Evolutionary conservation across 768 basidiomycete species (phyloP), one percentile per base, ranked within the genome.

Genomic region (Filobasidium floriforme): DNA sequence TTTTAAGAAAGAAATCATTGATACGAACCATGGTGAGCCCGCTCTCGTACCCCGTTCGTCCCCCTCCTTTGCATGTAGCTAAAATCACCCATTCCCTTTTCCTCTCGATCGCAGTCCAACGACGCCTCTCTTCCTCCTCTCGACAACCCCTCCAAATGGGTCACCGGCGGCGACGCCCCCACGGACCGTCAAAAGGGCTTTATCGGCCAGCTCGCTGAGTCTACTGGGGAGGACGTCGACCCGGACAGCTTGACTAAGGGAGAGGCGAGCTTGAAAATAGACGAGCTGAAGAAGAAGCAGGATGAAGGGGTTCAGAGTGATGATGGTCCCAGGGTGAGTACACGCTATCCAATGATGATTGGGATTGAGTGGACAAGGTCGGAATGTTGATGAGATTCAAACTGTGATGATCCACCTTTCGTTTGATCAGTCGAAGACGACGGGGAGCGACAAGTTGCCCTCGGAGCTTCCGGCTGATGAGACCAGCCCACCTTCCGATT

Each of bases 221-320:
- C 71, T 7, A 66, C 70, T 3, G 66, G 55, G 12, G 72, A 51
- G 10, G 71, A 69, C 0, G 29, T 72, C 9, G 72, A 77, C 29
- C 66, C 68, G 6, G 72, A 69, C 4, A 61, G 52, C 6, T 43
- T 78, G 62, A 69, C 71, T 22, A 78, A 78, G 69, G 72, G 70
- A 46, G 75, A 76, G 54, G 77, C 77, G 4, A 75, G 74, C 51
- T 75, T 74, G 62, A 67, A 74, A 44, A 79, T 79, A 52, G 75
- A 78, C 29, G 69, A 71, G 40, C 65, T 78, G 59, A 76, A 76
- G 69, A 68, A 68, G 49, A 24, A 37, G 29, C 63, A 64, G 63
- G 29, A 37, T 26, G 26, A 64, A 7, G 32, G 26, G 29, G 49
- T 64, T 22, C 26, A 57, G 29, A 12, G 52, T 6, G 32, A 19